A percentile compares a stretch with the other conserved stretches of the same genome.
Evolutionary conservation across 495 filamentous ascomycete genomes (phyloP).

Genomic region (Umbilicaria muhlenbergii): DNA sequence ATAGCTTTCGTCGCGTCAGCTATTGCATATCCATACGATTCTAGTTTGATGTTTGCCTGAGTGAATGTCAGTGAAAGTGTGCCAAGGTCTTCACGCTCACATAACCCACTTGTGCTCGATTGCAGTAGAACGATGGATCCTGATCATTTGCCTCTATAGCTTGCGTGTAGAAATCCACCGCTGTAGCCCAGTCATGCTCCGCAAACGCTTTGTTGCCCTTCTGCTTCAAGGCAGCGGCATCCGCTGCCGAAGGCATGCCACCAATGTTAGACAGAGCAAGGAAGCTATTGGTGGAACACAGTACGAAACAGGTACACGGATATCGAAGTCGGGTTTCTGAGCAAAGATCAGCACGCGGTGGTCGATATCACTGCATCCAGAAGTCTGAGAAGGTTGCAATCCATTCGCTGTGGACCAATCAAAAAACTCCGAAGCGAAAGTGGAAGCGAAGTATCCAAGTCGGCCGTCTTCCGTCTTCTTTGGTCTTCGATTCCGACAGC

Average conservation of each 20-base stretch:
- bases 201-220: constrained; percentile 90
- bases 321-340: constrained; percentile 13
- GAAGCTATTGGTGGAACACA: constrained; percentile 2
- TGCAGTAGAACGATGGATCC: constrained; percentile 82
- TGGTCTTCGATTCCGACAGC: too few relatives aligned
- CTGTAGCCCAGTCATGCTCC: constrained; percentile 70
- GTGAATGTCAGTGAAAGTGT: constrained; percentile 5
- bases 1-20: constrained; percentile 88
- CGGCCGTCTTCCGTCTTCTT: not conserved
- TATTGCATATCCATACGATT: constrained; percentile 85
- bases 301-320: constrained; percentile 16
- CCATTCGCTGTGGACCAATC: too few relatives aligned
- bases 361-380: too few relatives aligned
- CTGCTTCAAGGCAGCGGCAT: constrained; percentile 72
- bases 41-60: constrained; percentile 86
- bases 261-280: constrained; percentile 1
- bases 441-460: not conserved
- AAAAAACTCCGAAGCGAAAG: too few relatives aligned
- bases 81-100: not conserved
- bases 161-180: constrained; percentile 74
- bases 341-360: not conserved
- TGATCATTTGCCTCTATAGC: constrained; percentile 77
- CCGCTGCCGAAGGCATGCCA: constrained; percentile 36
- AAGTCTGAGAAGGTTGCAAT: not conserved
- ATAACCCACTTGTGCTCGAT: constrained; percentile 70